Evolutionary conservation across 345 rosid species (phyloP).

Genomic region (Eucalyptus melliodora): DNA sequence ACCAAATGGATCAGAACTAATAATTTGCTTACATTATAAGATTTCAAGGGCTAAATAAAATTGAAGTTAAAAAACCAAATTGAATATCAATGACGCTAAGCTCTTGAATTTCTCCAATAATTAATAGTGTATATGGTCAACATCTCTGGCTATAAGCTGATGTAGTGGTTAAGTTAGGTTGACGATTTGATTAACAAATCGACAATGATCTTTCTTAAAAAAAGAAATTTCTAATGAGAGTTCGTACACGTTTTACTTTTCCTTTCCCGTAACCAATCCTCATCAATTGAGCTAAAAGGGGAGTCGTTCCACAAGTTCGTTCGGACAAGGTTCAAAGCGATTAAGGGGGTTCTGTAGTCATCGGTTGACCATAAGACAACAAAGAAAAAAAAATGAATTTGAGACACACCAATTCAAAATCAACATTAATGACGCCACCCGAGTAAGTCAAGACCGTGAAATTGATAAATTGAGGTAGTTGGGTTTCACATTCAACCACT

Average conservation of each 20-base stretch:
- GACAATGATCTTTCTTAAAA: background rate
- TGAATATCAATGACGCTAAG: background rate
- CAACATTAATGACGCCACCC: background rate
- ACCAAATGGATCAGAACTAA: background rate
- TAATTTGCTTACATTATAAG: background rate
- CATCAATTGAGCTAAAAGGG: background rate
- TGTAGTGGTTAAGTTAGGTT: background rate
- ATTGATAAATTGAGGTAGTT: background rate
- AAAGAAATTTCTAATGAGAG: background rate
- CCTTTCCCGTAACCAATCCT: background rate
- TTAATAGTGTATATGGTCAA: background rate
- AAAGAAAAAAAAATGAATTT: background rate
- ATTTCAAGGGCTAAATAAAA: background rate
- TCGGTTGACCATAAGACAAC: background rate
- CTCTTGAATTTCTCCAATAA: background rate
- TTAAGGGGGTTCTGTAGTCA: background rate
- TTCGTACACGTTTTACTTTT: background rate
- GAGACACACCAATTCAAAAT: background rate
- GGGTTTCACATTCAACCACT: background rate
- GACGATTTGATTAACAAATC: background rate
- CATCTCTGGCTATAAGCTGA: background rate
- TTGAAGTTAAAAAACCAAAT: background rate
- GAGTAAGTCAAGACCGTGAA: background rate
- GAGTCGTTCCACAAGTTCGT: background rate
- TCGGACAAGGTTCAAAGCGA: background rate